Conservation (phyloP, 2,329 filamentous ascomycete genomes). For the Corynespora cassiicola region DNA sequence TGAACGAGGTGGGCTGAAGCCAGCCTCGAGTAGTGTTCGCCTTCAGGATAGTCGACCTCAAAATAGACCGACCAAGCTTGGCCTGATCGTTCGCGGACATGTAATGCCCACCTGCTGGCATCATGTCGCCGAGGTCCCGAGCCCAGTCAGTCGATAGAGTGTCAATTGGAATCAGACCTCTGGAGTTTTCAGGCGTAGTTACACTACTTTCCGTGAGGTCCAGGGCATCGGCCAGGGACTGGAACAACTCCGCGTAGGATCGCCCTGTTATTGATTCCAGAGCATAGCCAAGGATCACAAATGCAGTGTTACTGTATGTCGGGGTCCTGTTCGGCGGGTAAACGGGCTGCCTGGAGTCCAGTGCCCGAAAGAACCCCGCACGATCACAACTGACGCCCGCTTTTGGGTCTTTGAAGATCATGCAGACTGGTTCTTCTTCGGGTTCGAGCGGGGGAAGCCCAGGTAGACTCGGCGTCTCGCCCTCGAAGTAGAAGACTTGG, state of each 20-base stretch:
- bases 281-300: conserved; percentile 53
- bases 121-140: conserved; percentile 4
- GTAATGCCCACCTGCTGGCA: conserved; percentile 40
- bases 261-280: conserved; percentile 54
- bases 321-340: conserved; percentile 55
- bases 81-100: conserved; percentile 45
- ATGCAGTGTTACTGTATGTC: conserved; percentile 58
- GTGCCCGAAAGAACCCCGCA: conserved; percentile 11
- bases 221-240: conserved; percentile 52
- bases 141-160: neutral
- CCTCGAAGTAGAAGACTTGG: too few species aligned
- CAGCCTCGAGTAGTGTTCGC: conserved; percentile 44
- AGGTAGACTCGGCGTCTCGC: neutral
- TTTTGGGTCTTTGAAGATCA: neutral
- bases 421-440: conserved; percentile 9
- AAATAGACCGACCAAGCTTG: conserved; percentile 46
- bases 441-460: conserved; percentile 14
- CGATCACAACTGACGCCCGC: conserved; percentile 8
- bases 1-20: conserved; percentile 51
- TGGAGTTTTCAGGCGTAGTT: conserved; percentile 17
- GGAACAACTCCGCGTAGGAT: conserved; percentile 47
- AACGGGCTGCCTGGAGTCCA: conserved; percentile 35
- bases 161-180: conserved; percentile 16
- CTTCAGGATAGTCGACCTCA: conserved; percentile 45
- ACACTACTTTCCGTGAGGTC: conserved; percentile 52